Evolutionary conservation across 257 asterid genomes (phyloP), one percentile per base, ranked within the genome.

Genomic region (Scutellaria baicalensis): DNA sequence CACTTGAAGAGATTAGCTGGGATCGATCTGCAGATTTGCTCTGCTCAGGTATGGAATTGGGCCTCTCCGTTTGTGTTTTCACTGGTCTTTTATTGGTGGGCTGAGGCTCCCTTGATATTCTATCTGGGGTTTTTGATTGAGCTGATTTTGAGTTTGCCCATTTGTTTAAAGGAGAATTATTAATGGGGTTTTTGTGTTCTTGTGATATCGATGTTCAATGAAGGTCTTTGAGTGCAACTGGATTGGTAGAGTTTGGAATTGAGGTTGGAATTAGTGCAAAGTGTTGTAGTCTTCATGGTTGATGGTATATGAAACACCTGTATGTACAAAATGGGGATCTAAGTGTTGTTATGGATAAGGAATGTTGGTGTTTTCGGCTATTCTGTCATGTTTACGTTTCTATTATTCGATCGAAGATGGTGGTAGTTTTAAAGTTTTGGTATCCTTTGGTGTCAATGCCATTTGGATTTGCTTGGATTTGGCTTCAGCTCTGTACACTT

Each of bases 1-100:
- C 86, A 89, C 68, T 70, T 89, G 86, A 89, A 89, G 66, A 78
- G 89, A 70, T 84, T 89, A 35, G 50, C 85, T 70, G 88, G 83
- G n/a, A 68, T 87, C 57, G 91, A 88, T 67, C 89, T 88, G 13
- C 89, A 88, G 85, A 90, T 85, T 83, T 72, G 75, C 75, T 85
- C 93, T 47, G 95, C 93, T 63, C 95, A 86, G 85, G 96, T 88
- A 78, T 49, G 23, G 43, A 20, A 40, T 3, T 3, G 35, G 14
- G 45, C 27, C 44, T 47, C 72, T 33, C 61, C 7, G n/a, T 35
- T 14, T 3, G 14, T 6, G 27, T 11, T 60, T 18, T 17, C 51
- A 50, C 20, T 17, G 43, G 23, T 63, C 61, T 31, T 4, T 11
- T 17, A 38, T 18, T 52, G 31, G 27, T 36, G 17, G n/a, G n/a